phyloP scores from a whole-genome alignment of 2,329 filamentous ascomycete species.

The Furcasterigmium furcatum region DNA sequence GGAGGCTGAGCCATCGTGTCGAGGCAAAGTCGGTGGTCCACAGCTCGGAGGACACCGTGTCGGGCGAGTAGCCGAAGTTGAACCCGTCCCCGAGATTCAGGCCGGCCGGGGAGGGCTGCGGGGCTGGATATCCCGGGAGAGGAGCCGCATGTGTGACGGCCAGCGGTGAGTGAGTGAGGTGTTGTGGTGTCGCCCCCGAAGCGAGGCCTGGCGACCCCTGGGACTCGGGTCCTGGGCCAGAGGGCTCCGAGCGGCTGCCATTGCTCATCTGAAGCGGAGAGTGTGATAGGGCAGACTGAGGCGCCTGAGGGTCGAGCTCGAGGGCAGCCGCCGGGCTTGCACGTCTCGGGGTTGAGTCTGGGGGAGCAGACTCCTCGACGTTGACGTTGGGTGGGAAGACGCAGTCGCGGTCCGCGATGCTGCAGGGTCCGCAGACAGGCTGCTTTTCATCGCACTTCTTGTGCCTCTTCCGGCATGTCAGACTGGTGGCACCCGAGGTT shows the following conservation, averaged over 20 bases:
- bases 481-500: constrained; percentile 16
- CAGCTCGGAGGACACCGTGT: constrained; percentile 20
- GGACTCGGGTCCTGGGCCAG: neutral
- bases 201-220: neutral
- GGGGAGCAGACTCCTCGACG: neutral
- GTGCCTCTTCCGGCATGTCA: constrained; percentile 41
- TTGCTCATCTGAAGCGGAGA: neutral
- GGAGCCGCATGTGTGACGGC: neutral
- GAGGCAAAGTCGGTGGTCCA: constrained; percentile 23
- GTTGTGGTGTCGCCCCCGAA: neutral
- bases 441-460: constrained; percentile 48
- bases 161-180: constrained; percentile 1
- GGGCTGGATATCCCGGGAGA: neutral
- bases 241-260: neutral
- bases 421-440: constrained; percentile 19
- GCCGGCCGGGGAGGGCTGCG: constrained; percentile 5
- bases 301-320: neutral
- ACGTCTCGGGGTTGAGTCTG: neutral
- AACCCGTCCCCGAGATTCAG: constrained; percentile 7
- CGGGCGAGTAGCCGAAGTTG: constrained; percentile 15
- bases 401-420: constrained; percentile 16
- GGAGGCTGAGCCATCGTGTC: constrained; percentile 25
- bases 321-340: neutral
- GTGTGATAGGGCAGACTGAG: neutral
- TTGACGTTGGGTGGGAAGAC: constrained; percentile 10